A percentile compares a stretch with the other conserved stretches of the same genome.
Conservation (phyloP, 1,284 basidiomycete species). For the Wallemia ichthyophaga region DNA sequence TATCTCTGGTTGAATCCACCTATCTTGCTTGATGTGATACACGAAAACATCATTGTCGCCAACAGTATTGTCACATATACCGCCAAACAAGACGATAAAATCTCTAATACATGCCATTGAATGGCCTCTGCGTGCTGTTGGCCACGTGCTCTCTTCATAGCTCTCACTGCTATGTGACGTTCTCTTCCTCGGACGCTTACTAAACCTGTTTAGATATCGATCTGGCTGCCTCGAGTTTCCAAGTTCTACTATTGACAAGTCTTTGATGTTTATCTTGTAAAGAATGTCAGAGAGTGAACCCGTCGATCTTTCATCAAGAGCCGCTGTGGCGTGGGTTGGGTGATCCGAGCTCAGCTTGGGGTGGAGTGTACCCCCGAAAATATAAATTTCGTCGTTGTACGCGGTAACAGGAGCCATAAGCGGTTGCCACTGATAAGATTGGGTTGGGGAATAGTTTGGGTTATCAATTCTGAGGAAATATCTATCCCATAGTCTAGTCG, state of each 20-base stretch:
- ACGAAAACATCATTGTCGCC: constrained; percentile 1
- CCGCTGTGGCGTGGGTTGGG: not conserved
- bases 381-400: not conserved
- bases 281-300: not conserved
- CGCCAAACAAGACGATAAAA: not conserved
- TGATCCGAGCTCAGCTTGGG: not conserved
- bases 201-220: not conserved
- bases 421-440: not conserved
- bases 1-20: not conserved
- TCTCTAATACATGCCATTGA: not conserved
- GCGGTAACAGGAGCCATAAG: not conserved
- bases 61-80: not conserved
- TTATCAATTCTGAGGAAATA: not conserved
- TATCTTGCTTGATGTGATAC: not conserved
- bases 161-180: not conserved
- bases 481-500: not conserved
- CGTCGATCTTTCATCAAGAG: not conserved
- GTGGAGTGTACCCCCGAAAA: not conserved
- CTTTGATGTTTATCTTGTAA: not conserved
- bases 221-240: not conserved
- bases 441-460: not conserved
- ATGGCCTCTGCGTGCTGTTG: not conserved
- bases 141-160: not conserved
- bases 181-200: not conserved
- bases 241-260: not conserved